A percentile compares a stretch with the other conserved stretches of the same genome.
Conservation (phyloP, 345 rosid genomes). For the Combretum micranthum region DNA sequence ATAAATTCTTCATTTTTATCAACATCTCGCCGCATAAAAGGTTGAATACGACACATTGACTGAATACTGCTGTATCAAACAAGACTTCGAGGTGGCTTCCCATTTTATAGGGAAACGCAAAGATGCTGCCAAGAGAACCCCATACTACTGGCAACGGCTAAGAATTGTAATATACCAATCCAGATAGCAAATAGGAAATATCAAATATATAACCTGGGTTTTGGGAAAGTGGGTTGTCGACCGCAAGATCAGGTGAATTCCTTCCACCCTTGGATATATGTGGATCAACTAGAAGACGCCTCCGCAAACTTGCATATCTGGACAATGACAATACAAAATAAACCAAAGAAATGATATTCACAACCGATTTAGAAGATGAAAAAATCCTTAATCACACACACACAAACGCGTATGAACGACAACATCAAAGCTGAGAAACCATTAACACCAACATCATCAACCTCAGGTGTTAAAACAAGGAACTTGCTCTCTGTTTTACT, state of each 20-base stretch:
- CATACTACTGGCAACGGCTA: no score
- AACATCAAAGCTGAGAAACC: no score
- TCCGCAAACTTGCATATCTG: slow-evolving; percentile 83
- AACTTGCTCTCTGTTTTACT: no score
- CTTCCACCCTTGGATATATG: slow-evolving; percentile 55
- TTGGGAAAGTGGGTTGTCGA: slow-evolving; percentile 93
- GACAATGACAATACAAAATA: slow-evolving; percentile 1
- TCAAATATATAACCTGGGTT: slow-evolving; percentile 64
- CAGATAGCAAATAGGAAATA: slow-evolving; percentile 1
- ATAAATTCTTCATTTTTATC: no score
- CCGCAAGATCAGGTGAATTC: slow-evolving; percentile 54
- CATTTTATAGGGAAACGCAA: no score
- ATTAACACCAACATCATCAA: no score
- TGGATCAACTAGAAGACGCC: slow-evolving; percentile 75
- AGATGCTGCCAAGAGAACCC: no score
- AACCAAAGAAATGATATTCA: background rate
- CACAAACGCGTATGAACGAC: background rate
- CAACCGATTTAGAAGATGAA: background rate
- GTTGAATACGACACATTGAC: no score
- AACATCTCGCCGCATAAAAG: no score
- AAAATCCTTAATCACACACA: background rate
- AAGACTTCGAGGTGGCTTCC: no score
- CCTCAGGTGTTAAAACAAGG: no score
- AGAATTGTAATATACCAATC: background rate
- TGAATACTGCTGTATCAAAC: no score